phyloP scores from a whole-genome alignment of 129 eudicot species.

The Gnaphalium uliginosum region DNA sequence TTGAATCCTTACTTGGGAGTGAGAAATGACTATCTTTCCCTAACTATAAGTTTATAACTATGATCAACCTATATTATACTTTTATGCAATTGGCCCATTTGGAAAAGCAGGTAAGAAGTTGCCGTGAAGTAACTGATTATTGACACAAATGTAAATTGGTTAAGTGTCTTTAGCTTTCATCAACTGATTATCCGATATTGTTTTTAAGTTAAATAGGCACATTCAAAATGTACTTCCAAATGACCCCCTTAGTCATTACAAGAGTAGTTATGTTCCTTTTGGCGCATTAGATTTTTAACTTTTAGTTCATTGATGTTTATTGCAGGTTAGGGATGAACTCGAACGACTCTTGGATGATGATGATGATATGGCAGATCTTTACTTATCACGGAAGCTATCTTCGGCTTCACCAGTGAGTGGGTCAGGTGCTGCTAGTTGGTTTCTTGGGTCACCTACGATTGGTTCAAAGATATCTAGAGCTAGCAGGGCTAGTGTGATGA shows the following conservation, averaged over 20 bases:
- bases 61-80: neutral
- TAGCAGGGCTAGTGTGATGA: constrained; percentile 83
- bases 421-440: constrained; percentile 81
- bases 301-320: constrained; percentile 8
- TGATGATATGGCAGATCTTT: constrained; percentile 95
- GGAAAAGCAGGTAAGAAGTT: neutral
- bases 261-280: neutral
- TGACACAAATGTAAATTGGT: neutral
- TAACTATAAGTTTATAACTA: too few relatives aligned
- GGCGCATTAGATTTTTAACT: neutral
- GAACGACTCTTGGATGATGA: constrained; percentile 95
- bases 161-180: neutral
- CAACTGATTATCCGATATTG: neutral
- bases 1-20: neutral
- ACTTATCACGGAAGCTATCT: constrained; percentile 77
- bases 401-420: constrained; percentile 76
- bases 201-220: neutral
- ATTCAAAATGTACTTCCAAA: neutral
- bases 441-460: constrained; percentile 71
- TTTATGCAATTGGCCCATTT: neutral
- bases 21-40: neutral
- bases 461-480: constrained; percentile 87
- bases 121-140: neutral
- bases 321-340: constrained; percentile 95
- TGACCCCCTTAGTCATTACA: neutral